These are phyloP conservation scores for Ogataea hybrid DNA, from an alignment of 1,139 yeast genomes.

Conservation along the genomic window DNA sequence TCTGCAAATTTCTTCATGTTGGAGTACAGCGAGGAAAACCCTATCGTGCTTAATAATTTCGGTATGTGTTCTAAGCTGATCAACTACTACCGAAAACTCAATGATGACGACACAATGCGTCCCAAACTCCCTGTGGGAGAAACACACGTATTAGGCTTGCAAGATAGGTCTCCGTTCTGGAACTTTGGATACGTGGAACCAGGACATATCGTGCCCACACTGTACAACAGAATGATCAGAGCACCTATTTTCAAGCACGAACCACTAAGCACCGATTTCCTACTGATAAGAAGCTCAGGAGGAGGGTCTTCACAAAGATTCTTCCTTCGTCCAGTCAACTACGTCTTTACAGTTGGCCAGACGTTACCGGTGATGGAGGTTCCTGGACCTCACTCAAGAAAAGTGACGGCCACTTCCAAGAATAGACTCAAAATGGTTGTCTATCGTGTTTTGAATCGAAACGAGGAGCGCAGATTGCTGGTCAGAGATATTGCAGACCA, in stretches of 20 bases:
- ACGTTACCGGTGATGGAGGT: too few species aligned
- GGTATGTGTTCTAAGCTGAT: conserved; percentile 97
- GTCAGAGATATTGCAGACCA: too few species aligned
- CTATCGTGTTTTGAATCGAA: too few species aligned
- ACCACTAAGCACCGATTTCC: conserved; percentile 71
- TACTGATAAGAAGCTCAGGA: conserved; percentile 76
- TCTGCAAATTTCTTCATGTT: conserved; percentile 66
- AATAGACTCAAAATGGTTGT: too few species aligned
- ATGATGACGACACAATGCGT: conserved; percentile 80
- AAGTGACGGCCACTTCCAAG: too few species aligned
- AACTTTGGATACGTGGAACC: conserved; percentile 96
- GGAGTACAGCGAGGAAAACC: conserved; percentile 92
- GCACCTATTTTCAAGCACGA: conserved; percentile 95
- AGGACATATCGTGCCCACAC: conserved; percentile 90
- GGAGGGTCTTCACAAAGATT: too few species aligned
- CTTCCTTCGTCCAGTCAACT: too few species aligned
- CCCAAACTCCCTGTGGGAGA: conserved; percentile 93
- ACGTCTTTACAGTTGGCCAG: too few species aligned
- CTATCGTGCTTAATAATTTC: conserved; percentile 76
- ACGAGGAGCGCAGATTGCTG: too few species aligned
- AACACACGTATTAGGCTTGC: conserved; percentile 91
- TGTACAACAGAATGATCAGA: conserved; percentile 86
- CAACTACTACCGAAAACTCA: conserved; percentile 85
- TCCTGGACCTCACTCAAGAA: too few species aligned
- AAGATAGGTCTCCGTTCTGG: conserved; percentile 97